Conservation (phyloP, 345 rosid genomes). For the Pistacia integerrima region DNA sequence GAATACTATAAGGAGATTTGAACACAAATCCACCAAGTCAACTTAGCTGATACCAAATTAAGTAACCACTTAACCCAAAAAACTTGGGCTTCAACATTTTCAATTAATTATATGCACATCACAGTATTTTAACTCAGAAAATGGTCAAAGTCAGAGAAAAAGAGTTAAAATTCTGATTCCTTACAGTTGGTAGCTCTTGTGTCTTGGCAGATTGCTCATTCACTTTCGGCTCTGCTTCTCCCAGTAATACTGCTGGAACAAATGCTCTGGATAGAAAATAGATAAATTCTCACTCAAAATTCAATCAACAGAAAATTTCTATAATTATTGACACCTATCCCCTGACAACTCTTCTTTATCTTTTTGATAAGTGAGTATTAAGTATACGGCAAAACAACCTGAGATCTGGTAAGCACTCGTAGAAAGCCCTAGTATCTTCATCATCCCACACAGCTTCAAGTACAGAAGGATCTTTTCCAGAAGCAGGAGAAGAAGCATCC, state of each 20-base stretch:
- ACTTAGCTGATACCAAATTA: too few species aligned
- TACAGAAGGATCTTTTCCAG: conserved; percentile 75
- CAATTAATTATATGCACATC: background rate
- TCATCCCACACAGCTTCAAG: conserved; percentile 95
- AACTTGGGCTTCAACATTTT: background rate
- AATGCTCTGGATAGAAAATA: conserved; percentile 73
- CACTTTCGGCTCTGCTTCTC: conserved; percentile 80
- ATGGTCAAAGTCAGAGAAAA: background rate
- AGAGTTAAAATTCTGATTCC: conserved; percentile 19
- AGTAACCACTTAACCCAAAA: too few species aligned
- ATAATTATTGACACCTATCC: conserved; percentile 7
- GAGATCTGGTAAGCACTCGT: conserved; percentile 94
- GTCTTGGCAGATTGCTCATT: conserved; percentile 73
- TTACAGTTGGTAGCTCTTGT: conserved; percentile 75
- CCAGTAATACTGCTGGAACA: conserved; percentile 96
- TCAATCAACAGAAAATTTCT: background rate
- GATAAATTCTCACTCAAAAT: conserved; percentile 3
- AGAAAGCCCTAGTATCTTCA: conserved; percentile 94
- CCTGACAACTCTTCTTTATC: background rate
- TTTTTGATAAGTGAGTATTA: background rate
- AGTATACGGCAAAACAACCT: conserved; percentile 55
- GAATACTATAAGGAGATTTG: too few species aligned
- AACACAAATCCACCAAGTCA: too few species aligned
- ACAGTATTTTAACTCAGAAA: background rate
- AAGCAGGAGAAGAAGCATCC: conserved; percentile 67